phyloP scores from a whole-genome alignment of 495 filamentous ascomycete species.

The Aspergillus conjunctus region DNA sequence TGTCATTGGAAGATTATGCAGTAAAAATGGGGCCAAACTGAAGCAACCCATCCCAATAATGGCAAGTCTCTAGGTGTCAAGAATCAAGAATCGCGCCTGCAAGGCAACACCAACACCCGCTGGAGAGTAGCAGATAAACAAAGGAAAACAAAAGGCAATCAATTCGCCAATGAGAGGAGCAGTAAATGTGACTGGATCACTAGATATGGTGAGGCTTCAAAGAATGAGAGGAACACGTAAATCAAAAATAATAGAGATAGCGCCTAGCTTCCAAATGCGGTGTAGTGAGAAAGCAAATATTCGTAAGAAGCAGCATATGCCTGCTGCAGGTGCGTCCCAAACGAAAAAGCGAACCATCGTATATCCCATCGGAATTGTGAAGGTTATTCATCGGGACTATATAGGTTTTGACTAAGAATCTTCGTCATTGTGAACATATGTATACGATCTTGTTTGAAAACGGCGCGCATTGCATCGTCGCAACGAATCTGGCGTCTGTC shows the following conservation, averaged over 20 bases:
- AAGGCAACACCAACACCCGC: slow-evolving; percentile 44
- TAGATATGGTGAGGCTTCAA: background rate
- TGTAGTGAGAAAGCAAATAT: slow-evolving; percentile 24
- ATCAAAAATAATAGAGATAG: slow-evolving; percentile 12
- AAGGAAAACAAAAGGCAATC: slow-evolving; percentile 26
- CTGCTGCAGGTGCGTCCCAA: slow-evolving; percentile 4
- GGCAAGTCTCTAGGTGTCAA: slow-evolving; percentile 22
- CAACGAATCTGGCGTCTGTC: slow-evolving; percentile 92
- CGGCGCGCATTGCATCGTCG: slow-evolving; percentile 83
- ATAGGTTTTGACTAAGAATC: slow-evolving; percentile 69
- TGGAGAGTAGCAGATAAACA: slow-evolving; percentile 37
- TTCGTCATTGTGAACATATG: slow-evolving; percentile 99
- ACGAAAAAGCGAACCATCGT: slow-evolving; percentile 3
- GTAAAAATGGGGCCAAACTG: slow-evolving; percentile 12
- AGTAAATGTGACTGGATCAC: slow-evolving; percentile 6
- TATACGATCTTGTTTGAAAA: slow-evolving; percentile 88
- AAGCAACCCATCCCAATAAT: slow-evolving; percentile 18
- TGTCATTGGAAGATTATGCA: slow-evolving; percentile 13
- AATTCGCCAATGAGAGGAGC: slow-evolving; percentile 23
- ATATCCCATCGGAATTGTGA: background rate
- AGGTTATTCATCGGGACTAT: slow-evolving; percentile 60
- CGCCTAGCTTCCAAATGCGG: slow-evolving; percentile 32
- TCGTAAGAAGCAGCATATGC: slow-evolving; percentile 20
- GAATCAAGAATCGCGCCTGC: slow-evolving; percentile 26
- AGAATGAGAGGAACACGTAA: slow-evolving; percentile 2